These are phyloP conservation scores for Prosopis cineraria DNA, from an alignment of 306 rosid species.

Conservation along the genomic window DNA sequence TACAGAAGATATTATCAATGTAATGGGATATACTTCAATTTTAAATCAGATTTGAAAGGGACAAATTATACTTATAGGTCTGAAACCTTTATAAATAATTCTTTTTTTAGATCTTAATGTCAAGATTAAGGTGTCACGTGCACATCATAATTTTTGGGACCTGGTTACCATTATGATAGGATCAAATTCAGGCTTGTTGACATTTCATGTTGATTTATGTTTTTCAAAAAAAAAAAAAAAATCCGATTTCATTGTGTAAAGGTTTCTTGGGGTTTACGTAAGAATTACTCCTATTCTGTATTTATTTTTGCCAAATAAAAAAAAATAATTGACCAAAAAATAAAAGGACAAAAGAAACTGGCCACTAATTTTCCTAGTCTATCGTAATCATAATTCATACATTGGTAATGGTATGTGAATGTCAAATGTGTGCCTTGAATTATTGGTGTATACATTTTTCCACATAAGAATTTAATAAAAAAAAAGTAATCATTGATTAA, in stretches of 20 bases:
- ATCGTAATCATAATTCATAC: not conserved
- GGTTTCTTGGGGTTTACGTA: not conserved
- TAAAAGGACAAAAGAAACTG: not conserved
- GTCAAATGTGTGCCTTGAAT: not conserved
- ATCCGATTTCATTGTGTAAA: not conserved
- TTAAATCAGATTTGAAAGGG: not conserved
- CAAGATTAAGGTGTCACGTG: not conserved
- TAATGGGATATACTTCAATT: not conserved
- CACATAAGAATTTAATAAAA: not conserved
- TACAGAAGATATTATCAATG: not conserved
- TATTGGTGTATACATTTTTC: not conserved
- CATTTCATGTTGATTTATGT: not conserved
- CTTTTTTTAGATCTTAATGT: not conserved
- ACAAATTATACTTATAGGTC: not conserved
- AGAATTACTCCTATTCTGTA: not conserved
- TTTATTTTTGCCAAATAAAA: not conserved
- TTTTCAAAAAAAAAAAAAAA: not conserved
- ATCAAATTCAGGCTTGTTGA: not conserved
- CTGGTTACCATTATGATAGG: not conserved
- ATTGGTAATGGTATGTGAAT: too few species aligned
- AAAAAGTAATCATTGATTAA: not conserved
- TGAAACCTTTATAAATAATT: not conserved
- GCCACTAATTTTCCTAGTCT: not conserved
- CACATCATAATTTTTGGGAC: not conserved
- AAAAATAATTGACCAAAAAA: not conserved